phyloP scores from a whole-genome alignment of 2,329 filamentous ascomycete species.

The Fusarium albosuccineum region DNA sequence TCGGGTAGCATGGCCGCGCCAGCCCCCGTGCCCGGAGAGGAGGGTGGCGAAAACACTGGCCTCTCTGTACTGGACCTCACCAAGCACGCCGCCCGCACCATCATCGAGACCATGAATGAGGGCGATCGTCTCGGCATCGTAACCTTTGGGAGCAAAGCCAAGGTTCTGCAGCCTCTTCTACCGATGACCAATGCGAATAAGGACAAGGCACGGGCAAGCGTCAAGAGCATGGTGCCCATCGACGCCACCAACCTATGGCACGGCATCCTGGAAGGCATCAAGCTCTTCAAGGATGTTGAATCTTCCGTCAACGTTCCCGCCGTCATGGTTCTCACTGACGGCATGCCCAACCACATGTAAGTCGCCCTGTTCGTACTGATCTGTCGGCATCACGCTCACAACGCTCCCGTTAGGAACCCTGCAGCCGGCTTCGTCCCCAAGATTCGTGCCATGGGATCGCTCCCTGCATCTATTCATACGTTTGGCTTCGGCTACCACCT shows the following conservation, averaged over 20 bases:
- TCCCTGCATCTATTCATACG: slow-evolving; percentile 59
- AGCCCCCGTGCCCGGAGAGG: slow-evolving; percentile 62
- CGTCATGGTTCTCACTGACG: slow-evolving; percentile 68
- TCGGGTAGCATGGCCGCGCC: slow-evolving; percentile 67
- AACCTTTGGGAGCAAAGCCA: slow-evolving; percentile 61
- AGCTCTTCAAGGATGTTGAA: slow-evolving; percentile 56
- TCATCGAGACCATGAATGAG: slow-evolving; percentile 68
- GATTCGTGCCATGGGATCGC: slow-evolving; percentile 56
- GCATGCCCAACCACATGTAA: slow-evolving; percentile 66
- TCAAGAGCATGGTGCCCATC: slow-evolving; percentile 56
- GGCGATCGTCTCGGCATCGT: slow-evolving; percentile 70
- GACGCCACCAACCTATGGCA: slow-evolving; percentile 69
- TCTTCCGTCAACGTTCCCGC: slow-evolving; percentile 58
- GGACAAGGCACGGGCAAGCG: slow-evolving; percentile 53
- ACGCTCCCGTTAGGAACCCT: slow-evolving; percentile 55
- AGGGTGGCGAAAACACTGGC: slow-evolving; percentile 61
- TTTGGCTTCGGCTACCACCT: slow-evolving; percentile 55
- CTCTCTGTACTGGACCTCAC: slow-evolving; percentile 69
- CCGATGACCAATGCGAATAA: slow-evolving; percentile 64
- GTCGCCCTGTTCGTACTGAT: slow-evolving; percentile 3
- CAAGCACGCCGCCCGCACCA: slow-evolving; percentile 71
- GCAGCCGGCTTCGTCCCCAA: slow-evolving; percentile 67
- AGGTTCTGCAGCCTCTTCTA: slow-evolving; percentile 60
- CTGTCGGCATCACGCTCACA: not conserved
- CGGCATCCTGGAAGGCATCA: slow-evolving; percentile 65